phyloP scores from a whole-genome alignment of 1,139 yeast species.

The Protomyces inundatus region DNA sequence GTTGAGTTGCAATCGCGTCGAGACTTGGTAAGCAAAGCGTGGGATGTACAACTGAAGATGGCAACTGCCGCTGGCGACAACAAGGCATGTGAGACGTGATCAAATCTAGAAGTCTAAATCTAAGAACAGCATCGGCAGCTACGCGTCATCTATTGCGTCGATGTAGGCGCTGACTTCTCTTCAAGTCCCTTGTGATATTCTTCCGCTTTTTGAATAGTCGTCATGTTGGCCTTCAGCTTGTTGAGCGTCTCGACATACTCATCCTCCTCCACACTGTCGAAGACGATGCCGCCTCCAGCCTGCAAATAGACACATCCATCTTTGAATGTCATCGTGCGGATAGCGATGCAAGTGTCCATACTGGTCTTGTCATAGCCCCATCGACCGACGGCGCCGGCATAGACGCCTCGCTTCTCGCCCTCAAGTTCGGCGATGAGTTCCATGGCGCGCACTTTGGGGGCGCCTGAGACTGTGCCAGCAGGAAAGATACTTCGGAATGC shows the following conservation, averaged over 20 bases:
- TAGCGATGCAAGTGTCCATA: conserved; percentile 96
- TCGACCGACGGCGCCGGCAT: conserved; percentile 98
- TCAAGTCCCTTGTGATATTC: conserved; percentile 52
- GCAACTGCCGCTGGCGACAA: too few relatives aligned
- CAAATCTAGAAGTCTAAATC: too few relatives aligned
- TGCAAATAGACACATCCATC: conserved; percentile 87
- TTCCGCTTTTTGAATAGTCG: conserved; percentile 87
- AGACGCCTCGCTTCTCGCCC: conserved; percentile 87
- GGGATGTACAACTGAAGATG: too few relatives aligned
- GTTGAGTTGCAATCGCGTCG: too few relatives aligned
- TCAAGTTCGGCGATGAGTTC: conserved; percentile 85
- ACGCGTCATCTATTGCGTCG: too few relatives aligned
- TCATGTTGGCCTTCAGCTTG: conserved; percentile 90
- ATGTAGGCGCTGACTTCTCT: too few relatives aligned
- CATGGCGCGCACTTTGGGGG: conserved; percentile 97
- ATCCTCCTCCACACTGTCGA: conserved; percentile 89
- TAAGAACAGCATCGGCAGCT: too few relatives aligned
- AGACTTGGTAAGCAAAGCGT: too few relatives aligned
- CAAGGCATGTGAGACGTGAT: too few relatives aligned
- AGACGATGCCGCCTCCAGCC: conserved; percentile 98
- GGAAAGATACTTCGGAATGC: conserved; percentile 97
- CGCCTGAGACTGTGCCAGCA: conserved; percentile 97
- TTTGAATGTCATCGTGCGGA: conserved; percentile 92
- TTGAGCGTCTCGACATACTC: conserved; percentile 95
- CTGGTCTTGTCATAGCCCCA: conserved; percentile 91